phyloP scores from a whole-genome alignment of 2,329 filamentous ascomycete species.

The Colletotrichum sp. region DNA sequence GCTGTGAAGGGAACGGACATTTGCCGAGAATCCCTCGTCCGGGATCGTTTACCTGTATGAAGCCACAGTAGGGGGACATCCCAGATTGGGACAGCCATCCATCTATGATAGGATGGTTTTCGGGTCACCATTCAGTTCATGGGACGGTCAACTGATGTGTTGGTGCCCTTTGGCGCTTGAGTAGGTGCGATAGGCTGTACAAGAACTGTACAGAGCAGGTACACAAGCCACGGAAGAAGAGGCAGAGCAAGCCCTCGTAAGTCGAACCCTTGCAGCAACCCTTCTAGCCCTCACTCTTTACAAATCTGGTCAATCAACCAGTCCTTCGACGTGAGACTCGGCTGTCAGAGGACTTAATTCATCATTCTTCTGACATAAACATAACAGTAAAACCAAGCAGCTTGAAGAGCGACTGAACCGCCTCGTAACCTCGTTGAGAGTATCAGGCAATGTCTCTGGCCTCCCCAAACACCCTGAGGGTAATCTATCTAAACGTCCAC shows the following conservation, averaged over 20 bases:
- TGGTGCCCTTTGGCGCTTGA: not conserved
- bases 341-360: no score
- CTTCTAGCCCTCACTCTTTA: no score
- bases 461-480: not conserved
- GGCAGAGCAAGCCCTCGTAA: slow-evolving; percentile 54
- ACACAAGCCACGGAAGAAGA: slow-evolving; percentile 55
- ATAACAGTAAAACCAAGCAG: slow-evolving; percentile 49
- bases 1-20: not conserved
- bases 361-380: rapidly evolving
- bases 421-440: slow-evolving; percentile 50
- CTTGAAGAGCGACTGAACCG: slow-evolving; percentile 55
- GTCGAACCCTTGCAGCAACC: slow-evolving; percentile 24
- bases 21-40: not conserved
- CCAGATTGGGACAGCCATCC: not conserved
- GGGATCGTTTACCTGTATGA: not conserved
- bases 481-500: not conserved
- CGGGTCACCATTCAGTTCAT: rapidly evolving
- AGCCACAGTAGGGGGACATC: not conserved
- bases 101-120: not conserved
- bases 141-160: not conserved
- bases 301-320: no score
- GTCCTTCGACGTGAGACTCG: no score
- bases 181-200: slow-evolving; percentile 50
- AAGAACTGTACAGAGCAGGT: slow-evolving; percentile 53
- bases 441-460: slow-evolving; percentile 39